Base-by-base conservation (phyloP, 768 basidiomycete species). In the Termitomyces sp. region DNA sequence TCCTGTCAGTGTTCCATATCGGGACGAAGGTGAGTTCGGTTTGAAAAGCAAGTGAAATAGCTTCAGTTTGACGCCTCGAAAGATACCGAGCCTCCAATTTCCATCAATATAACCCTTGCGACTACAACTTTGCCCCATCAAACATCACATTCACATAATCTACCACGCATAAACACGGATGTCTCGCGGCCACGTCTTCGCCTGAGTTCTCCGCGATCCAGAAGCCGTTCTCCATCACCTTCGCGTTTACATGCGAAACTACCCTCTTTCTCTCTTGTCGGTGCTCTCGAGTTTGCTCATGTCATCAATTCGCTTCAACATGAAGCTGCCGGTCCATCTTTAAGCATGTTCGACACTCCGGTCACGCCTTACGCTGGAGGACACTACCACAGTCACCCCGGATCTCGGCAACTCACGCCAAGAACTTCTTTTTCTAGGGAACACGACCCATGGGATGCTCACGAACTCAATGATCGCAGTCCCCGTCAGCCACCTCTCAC, bases 211-310 rank as follows among this genome's bases (percentile, higher is more conserved):
- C 66, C 79, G 9, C 70, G 72, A 51, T 74, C 81, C 14, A 77
- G 74, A 24, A 75, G 82, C 7, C 74, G 81, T 12, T 81, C 87
- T 1, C 80, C 82, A 6, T 65, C 76, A 7, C 71, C 67, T 22
- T 38, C 44, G 8, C 53, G 15, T 24, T 67, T 60, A 45, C 68
- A 74, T 37, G 68, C 70, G 10, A 80, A 82, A 57, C 79, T 92
- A 70, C 89, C 88, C 2, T 90, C 88, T 0, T 93, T 93, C 63
- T 98, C 96, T 2, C 80, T 99, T 2, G 82, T 98, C 5, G 93
- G 96, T 9, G 97, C 97, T 0, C 81, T 99, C 43, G 97, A 99
- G 69, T 99, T 99, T 71, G 81, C 94, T 17, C 87, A 94, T 56
- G 89, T 98, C 22, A 88, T 99, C 21, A 78, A 88, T 11, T 85